Base-by-base conservation (phyloP, 345 rosid species). In the Pugionium dolabratum region DNA sequence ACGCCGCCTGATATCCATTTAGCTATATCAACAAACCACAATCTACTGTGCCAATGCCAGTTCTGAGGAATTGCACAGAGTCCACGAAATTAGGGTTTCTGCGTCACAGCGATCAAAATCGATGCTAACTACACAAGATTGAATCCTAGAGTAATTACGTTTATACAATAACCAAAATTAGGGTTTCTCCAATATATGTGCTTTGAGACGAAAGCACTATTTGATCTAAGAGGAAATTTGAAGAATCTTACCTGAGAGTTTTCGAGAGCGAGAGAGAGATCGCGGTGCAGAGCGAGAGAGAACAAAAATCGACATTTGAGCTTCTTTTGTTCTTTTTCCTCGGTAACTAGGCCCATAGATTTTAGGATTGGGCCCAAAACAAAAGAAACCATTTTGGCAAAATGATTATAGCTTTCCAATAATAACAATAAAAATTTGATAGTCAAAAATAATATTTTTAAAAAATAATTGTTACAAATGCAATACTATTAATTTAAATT, bases 1-100 rank as follows among this genome's bases (percentile, higher is more conserved):
- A 44, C 63, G 72, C 70, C 80, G 45, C 55, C 80, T 66, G 26
- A 57, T 68, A 60, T 82, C 86, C 95, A 88, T 88, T 68, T 42
- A 34, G n/a, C 31, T 44, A 10, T 48, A 36, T 73, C 72, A 52
- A 6, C 48, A 28, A 61, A 32, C 25, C 29, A 37, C 26, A 43
- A 61, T 27, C 32, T 34, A 40, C 33, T 34, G 18, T 32, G 51
- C 4, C 1, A 9, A 29, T 9, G 29, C 29, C n/a, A 26, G 18
- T 11, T 33, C 54, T 43, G 54, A 41, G 5, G 9, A 6, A 50
- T 7, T 8, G 31, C 26, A 43, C 33, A n/a, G 26, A 25, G 11
- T 10, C 9, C 52, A 42, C n/a, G 5, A 37, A 42, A 57, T 42
- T 72, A 57, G 60, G 54, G 39, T 57, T 57, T 64, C 40, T 34